A percentile compares a stretch with the other conserved stretches of the same genome.
phyloP scores from a whole-genome alignment of 371 early-diverging fungal species.

The Mucor lusitanicus region DNA sequence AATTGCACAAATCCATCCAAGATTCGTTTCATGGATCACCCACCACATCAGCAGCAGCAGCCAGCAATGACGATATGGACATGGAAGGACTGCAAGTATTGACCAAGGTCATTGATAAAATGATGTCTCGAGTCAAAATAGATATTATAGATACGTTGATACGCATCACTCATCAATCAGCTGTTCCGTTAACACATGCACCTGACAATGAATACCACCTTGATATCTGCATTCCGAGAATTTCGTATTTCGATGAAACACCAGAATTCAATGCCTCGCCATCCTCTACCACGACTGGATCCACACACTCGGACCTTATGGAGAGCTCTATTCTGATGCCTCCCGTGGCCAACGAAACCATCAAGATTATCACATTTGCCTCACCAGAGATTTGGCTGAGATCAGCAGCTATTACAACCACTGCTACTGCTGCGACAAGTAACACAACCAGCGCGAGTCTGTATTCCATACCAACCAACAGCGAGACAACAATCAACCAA shows the following conservation, averaged over 20 bases:
- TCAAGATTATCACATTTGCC: constrained; percentile 42
- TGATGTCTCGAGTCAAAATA: constrained; percentile 65
- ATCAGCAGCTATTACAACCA: too few species aligned
- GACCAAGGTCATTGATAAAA: constrained; percentile 69
- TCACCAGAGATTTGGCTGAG: constrained; percentile 46
- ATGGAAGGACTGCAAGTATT: constrained; percentile 68
- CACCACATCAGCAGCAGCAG: background rate
- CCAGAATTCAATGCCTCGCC: constrained; percentile 43
- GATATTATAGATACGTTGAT: constrained; percentile 55
- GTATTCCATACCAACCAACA: constrained; percentile 22
- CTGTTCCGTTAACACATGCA: constrained; percentile 16
- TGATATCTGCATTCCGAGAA: constrained; percentile 56
- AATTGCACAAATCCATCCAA: constrained; percentile 57
- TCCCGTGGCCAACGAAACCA: constrained; percentile 35
- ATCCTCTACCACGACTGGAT: constrained; percentile 1
- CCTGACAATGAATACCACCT: constrained; percentile 49
- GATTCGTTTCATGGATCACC: constrained; percentile 45
- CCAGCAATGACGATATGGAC: constrained; percentile 29
- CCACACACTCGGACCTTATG: constrained; percentile 8
- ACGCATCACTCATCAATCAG: constrained; percentile 57
- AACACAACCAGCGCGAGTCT: background rate
- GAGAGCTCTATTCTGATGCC: constrained; percentile 48
- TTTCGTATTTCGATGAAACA: constrained; percentile 66
- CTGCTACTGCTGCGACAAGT: background rate
- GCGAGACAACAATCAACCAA: constrained; percentile 24